Percentiles rank a stretch among this genome's conserved stretches.
phyloP scores from a whole-genome alignment of 345 rosid genomes.

The Sisymbrium irio region DNA sequence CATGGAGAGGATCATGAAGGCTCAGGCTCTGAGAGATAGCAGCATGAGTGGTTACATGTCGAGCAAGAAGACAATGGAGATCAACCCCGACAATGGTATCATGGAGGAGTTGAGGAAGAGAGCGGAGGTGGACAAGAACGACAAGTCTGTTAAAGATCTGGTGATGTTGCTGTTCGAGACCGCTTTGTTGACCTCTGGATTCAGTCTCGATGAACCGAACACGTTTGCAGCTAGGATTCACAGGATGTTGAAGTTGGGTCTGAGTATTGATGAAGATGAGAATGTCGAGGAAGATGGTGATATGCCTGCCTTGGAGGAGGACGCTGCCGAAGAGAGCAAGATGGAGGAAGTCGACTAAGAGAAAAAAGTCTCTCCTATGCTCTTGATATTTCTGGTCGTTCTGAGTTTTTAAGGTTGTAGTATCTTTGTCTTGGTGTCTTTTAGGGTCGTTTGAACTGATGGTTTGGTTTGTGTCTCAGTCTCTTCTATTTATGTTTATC shows the following conservation, averaged over 20 bases:
- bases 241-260: slow-evolving; percentile 84
- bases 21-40: slow-evolving; percentile 80
- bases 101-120: slow-evolving; percentile 89
- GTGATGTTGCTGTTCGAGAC: slow-evolving; percentile 78
- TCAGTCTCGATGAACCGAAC: slow-evolving; percentile 88
- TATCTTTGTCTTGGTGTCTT: neutral
- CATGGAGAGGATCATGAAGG: slow-evolving; percentile 95
- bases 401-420: neutral
- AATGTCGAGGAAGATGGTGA: slow-evolving; percentile 53
- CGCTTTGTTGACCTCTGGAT: slow-evolving; percentile 75
- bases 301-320: slow-evolving; percentile 82
- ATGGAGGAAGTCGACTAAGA: slow-evolving; percentile 87
- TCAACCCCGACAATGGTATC: slow-evolving; percentile 82
- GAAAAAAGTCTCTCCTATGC: neutral
- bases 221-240: slow-evolving; percentile 76
- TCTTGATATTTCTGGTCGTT: neutral
- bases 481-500: too few relatives aligned
- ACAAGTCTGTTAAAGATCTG: slow-evolving; percentile 82
- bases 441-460: neutral
- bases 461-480: neutral
- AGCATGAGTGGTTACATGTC: slow-evolving; percentile 96
- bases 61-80: slow-evolving; percentile 88
- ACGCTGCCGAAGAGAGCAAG: slow-evolving; percentile 82
- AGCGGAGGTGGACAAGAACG: slow-evolving; percentile 77
- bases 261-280: slow-evolving; percentile 77